A percentile compares a stretch with the other conserved stretches of the same genome.
Evolutionary conservation across 2,329 filamentous ascomycete genomes (phyloP).

Genomic region (Pseudopithomyces maydicus): DNA sequence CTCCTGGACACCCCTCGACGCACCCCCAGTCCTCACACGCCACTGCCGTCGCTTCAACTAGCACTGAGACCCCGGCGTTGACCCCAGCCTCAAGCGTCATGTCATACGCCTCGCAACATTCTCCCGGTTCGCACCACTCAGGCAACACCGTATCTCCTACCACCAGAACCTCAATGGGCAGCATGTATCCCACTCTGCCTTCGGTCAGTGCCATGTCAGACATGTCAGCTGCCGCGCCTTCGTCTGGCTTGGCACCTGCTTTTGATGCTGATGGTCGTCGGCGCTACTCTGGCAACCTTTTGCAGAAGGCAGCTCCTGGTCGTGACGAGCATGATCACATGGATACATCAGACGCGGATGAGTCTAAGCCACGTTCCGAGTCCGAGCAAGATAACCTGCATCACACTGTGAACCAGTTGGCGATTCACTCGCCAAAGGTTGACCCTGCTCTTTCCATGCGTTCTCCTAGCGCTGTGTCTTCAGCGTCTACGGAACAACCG

Average conservation of each 20-base stretch:
- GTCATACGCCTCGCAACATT: slow-evolving; percentile 79
- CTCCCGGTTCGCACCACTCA: slow-evolving; percentile 71
- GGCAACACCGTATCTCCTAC: slow-evolving; percentile 68
- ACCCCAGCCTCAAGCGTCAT: slow-evolving; percentile 77
- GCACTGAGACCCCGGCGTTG: slow-evolving; percentile 71
- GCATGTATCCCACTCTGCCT: slow-evolving; percentile 77
- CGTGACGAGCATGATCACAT: slow-evolving; percentile 41
- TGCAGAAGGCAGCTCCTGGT: slow-evolving; percentile 55
- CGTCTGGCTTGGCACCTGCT: slow-evolving; percentile 70
- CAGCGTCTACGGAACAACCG: slow-evolving; percentile 38
- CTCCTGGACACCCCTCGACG: slow-evolving; percentile 48
- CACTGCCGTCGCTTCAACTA: slow-evolving; percentile 47
- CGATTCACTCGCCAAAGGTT: slow-evolving; percentile 47
- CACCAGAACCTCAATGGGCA: slow-evolving; percentile 59
- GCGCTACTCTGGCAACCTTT: slow-evolving; percentile 64
- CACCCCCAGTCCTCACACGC: slow-evolving; percentile 59
- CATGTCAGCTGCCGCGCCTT: slow-evolving; percentile 64
- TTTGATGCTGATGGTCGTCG: slow-evolving; percentile 66
- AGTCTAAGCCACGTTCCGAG: slow-evolving; percentile 38
- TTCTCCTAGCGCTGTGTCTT: slow-evolving; percentile 45
- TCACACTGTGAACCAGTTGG: slow-evolving; percentile 45
- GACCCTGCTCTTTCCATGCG: slow-evolving; percentile 45
- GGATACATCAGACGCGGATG: slow-evolving; percentile 47
- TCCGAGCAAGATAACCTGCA: slow-evolving; percentile 44
- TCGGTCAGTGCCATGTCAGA: slow-evolving; percentile 70